Evolutionary conservation across 2,329 filamentous ascomycete species (phyloP).

Genomic region (Xylaria arbuscula): DNA sequence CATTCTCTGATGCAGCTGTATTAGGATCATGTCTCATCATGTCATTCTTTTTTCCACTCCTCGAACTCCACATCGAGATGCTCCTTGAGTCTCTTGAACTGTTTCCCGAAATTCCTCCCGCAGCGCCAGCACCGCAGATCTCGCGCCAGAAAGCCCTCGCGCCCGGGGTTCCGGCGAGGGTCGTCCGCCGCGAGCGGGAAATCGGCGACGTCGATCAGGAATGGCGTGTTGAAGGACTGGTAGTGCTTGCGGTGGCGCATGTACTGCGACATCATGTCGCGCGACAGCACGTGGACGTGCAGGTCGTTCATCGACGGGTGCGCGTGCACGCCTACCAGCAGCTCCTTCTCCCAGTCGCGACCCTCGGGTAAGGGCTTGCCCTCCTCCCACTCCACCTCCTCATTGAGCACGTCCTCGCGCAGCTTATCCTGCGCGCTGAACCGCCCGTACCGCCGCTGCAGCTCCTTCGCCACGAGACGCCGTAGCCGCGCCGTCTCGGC

Average conservation of each 20-base stretch:
- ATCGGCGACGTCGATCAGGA: conserved; percentile 81
- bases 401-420: conserved; percentile 75
- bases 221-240: conserved; percentile 87
- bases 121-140: conserved; percentile 90
- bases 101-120: conserved; percentile 76
- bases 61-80: conserved; percentile 80
- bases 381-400: conserved; percentile 60
- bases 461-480: conserved; percentile 76
- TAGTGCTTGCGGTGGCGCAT: conserved; percentile 90
- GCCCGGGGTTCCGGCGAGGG: conserved; percentile 66
- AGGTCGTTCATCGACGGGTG: conserved; percentile 92
- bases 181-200: conserved; percentile 80
- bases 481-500: conserved; percentile 71
- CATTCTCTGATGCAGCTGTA: neutral
- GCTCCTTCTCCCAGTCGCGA: conserved; percentile 80
- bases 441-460: conserved; percentile 74
- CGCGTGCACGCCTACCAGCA: conserved; percentile 84
- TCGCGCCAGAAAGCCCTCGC: conserved; percentile 68
- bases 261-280: conserved; percentile 78
- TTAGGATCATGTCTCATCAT: neutral
- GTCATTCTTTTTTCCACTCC: conserved; percentile 74
- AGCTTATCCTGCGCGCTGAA: conserved; percentile 71
- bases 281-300: conserved; percentile 87
- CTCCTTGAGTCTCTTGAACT: conserved; percentile 67
- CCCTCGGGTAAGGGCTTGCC: conserved; percentile 69